Percentiles rank a stretch among this genome's conserved stretches.
phyloP scores from a whole-genome alignment of 495 filamentous ascomycete species.

The Darksidea phi region DNA sequence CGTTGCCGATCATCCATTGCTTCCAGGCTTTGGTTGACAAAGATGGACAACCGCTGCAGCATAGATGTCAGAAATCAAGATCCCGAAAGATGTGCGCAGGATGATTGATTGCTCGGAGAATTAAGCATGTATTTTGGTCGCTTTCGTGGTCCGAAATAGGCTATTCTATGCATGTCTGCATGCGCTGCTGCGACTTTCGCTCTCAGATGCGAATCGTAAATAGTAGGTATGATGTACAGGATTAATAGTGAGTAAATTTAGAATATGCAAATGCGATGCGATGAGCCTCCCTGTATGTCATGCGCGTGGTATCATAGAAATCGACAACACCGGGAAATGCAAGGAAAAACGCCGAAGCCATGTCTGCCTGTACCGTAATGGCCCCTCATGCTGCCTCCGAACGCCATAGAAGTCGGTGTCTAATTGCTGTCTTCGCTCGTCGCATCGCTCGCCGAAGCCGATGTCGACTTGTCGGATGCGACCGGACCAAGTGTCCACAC shows the following conservation, averaged over 20 bases:
- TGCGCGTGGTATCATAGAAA: slow-evolving; percentile 33
- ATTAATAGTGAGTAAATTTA: neutral
- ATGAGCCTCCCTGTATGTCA: slow-evolving; percentile 10
- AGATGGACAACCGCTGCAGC: too few relatives aligned
- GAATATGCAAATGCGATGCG: slow-evolving; percentile 6
- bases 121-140: too few relatives aligned
- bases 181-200: too few relatives aligned
- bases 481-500: slow-evolving; percentile 56
- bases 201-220: neutral
- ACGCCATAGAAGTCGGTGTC: slow-evolving; percentile 14
- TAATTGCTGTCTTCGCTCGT: slow-evolving; percentile 34
- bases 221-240: neutral
- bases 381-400: slow-evolving; percentile 13
- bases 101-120: too few relatives aligned
- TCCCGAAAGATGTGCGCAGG: too few relatives aligned
- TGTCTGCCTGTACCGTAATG: slow-evolving; percentile 1
- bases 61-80: too few relatives aligned
- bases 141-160: too few relatives aligned
- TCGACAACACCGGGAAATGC: slow-evolving; percentile 31
- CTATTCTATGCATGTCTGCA: too few relatives aligned
- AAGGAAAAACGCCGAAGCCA: slow-evolving; percentile 9
- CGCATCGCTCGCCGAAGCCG: slow-evolving; percentile 22
- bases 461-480: slow-evolving; percentile 17
- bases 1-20: too few relatives aligned
- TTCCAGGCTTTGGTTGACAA: too few relatives aligned